A percentile compares a stretch with the other conserved stretches of the same genome.
Evolutionary conservation across 345 rosid species (phyloP).

Genomic region (Trapa incisa): DNA sequence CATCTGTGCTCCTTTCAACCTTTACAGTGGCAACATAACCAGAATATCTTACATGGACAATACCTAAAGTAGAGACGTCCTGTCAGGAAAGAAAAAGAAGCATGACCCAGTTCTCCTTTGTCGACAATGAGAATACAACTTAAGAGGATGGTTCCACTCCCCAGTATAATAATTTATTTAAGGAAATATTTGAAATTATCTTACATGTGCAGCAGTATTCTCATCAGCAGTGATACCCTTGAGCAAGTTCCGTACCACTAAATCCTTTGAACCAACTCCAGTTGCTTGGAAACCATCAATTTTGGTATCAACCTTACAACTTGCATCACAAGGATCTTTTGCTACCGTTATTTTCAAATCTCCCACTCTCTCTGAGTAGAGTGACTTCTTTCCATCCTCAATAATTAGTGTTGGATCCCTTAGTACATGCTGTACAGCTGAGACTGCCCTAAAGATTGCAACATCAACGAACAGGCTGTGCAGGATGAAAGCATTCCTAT

Average conservation of each 20-base stretch:
- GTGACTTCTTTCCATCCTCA: constrained; percentile 19
- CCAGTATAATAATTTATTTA: background rate
- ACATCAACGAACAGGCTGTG: constrained; percentile 88
- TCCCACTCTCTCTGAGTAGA: constrained; percentile 52
- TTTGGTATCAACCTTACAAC: constrained; percentile 80
- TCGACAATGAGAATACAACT: background rate
- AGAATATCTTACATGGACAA: constrained; percentile 67
- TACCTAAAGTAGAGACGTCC: constrained; percentile 77
- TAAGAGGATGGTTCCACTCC: background rate
- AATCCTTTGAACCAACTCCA: constrained; percentile 42
- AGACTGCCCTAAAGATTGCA: constrained; percentile 74
- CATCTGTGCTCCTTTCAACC: constrained; percentile 44
- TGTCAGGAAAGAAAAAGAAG: constrained; percentile 21
- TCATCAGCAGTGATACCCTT: constrained; percentile 98
- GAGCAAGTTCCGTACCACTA: constrained; percentile 68
- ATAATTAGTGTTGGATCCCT: constrained; percentile 20
- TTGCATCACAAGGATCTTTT: constrained; percentile 60
- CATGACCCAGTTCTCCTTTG: constrained; percentile 9
- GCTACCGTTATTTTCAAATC: constrained; percentile 50
- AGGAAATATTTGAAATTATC: constrained; percentile 19
- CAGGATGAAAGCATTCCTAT: constrained; percentile 90
- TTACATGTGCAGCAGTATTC: constrained; percentile 90
- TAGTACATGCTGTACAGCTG: constrained; percentile 54
- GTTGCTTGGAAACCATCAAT: constrained; percentile 71
- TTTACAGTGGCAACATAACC: constrained; percentile 76